phyloP scores from a whole-genome alignment of 1,284 basidiomycete genomes.

The Rhodotorula sp. region DNA sequence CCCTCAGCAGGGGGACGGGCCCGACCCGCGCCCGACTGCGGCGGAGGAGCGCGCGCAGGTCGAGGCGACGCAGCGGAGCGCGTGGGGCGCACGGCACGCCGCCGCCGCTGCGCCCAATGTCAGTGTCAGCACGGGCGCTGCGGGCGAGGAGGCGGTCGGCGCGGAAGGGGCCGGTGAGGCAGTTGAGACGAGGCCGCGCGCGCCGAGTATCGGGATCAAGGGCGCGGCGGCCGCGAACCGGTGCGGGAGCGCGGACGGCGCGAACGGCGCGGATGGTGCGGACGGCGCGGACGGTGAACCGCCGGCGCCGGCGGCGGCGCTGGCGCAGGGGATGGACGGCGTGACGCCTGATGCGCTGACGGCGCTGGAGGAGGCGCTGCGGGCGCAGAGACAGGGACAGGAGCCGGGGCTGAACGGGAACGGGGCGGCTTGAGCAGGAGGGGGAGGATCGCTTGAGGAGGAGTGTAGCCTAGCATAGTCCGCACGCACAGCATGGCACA shows the following conservation, averaged over 20 bases:
- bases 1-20: neutral
- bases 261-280: no score
- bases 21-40: neutral
- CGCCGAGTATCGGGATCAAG: neutral
- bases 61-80: constrained; percentile 15
- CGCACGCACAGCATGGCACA: no score
- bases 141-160: neutral
- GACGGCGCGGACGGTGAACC: no score
- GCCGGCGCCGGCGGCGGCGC: neutral
- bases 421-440: neutral
- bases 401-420: neutral
- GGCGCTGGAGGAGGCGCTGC: neutral
- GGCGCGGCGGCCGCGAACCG: neutral
- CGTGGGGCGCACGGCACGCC: constrained; percentile 1
- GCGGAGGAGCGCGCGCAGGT: constrained; percentile 13
- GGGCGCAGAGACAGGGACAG: neutral
- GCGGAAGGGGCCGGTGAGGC: neutral
- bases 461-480: no score
- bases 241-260: neutral
- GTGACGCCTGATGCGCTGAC: neutral
- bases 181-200: neutral
- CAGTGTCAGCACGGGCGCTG: no score
- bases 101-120: neutral
- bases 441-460: neutral
- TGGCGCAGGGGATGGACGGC: no score